Evolutionary conservation across 176 grass and related monocot species (phyloP).

Genomic region (Coix lacrymajobi): DNA sequence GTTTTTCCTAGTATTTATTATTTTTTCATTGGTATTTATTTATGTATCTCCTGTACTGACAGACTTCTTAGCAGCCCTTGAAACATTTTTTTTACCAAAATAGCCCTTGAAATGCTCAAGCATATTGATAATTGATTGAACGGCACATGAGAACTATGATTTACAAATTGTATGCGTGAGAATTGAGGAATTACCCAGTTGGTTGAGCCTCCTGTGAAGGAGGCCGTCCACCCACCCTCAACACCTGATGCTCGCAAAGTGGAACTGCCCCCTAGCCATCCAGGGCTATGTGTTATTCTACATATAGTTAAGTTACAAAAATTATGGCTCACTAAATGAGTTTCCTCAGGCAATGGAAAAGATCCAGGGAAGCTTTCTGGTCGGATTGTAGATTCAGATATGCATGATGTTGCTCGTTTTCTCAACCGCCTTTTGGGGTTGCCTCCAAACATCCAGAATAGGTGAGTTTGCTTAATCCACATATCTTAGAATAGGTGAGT

Average conservation of each 20-base stretch:
- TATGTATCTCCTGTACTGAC: background rate
- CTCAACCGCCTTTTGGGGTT: slow-evolving; percentile 94
- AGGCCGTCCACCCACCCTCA: background rate
- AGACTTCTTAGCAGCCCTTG: background rate
- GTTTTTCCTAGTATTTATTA: slow-evolving; percentile 4
- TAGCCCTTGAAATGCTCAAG: background rate
- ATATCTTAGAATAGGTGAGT: slow-evolving; percentile 64
- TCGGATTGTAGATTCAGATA: slow-evolving; percentile 92
- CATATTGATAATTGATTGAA: slow-evolving; percentile 23
- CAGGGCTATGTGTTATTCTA: background rate
- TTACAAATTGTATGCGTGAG: background rate
- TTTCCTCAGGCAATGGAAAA: slow-evolving; percentile 73
- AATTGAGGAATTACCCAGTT: background rate
- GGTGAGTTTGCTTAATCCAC: slow-evolving; percentile 30
- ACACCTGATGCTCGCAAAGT: background rate
- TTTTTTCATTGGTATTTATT: slow-evolving; percentile 1
- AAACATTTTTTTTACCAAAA: background rate
- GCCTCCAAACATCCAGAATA: slow-evolving; percentile 87
- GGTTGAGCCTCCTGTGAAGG: background rate
- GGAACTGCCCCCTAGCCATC: background rate
- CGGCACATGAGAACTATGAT: slow-evolving; percentile 4
- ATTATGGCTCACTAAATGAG: slow-evolving; percentile 11
- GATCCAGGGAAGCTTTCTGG: slow-evolving; percentile 70
- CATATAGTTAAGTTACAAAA: background rate
- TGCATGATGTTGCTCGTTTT: slow-evolving; percentile 98